Percentiles rank a stretch among this genome's conserved stretches.
Evolutionary conservation across 2,329 filamentous ascomycete genomes (phyloP).

Genomic region (Colletotrichum lupini): DNA sequence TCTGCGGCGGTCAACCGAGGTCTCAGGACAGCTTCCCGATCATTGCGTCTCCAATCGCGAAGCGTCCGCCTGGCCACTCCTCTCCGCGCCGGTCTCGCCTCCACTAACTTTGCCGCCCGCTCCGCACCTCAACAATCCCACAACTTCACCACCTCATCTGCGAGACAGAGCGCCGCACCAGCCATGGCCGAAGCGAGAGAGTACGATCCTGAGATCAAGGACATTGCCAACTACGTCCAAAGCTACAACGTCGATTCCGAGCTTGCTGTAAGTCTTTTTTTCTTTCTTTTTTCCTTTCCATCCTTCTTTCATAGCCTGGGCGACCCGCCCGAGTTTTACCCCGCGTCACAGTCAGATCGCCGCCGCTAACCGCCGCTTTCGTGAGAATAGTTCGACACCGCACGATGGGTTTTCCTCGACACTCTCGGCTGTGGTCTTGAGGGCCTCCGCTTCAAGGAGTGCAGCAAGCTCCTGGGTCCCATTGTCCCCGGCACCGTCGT

Average conservation of each 20-base stretch:
- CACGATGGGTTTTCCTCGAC: constrained; percentile 95
- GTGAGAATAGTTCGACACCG: constrained; percentile 82
- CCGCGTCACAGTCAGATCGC: constrained; percentile 34
- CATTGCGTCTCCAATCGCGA: constrained; percentile 59
- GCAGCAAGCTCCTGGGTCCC: constrained; percentile 92
- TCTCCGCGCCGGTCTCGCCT: constrained; percentile 48
- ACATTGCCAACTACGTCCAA: constrained; percentile 96
- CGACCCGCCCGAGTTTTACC: constrained; percentile 32
- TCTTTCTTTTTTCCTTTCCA: constrained; percentile 5
- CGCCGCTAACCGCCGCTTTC: constrained; percentile 42
- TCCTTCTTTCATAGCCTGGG: neutral
- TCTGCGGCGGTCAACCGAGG: constrained; percentile 63
- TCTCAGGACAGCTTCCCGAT: constrained; percentile 65
- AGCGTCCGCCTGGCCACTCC: constrained; percentile 49
- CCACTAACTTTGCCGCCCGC: constrained; percentile 47
- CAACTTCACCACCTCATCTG: constrained; percentile 62
- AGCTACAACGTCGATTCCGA: constrained; percentile 91
- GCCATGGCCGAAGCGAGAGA: constrained; percentile 63
- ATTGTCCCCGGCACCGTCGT: constrained; percentile 90
- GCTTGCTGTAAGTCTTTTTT: constrained; percentile 78
- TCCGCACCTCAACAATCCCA: constrained; percentile 49
- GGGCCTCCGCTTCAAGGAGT: constrained; percentile 94
- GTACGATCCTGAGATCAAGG: constrained; percentile 93
- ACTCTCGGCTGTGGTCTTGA: constrained; percentile 97
- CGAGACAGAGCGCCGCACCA: constrained; percentile 60